Evolutionary conservation across 305 asterid species (phyloP).

Genomic region (Fraxinus latifolia): DNA sequence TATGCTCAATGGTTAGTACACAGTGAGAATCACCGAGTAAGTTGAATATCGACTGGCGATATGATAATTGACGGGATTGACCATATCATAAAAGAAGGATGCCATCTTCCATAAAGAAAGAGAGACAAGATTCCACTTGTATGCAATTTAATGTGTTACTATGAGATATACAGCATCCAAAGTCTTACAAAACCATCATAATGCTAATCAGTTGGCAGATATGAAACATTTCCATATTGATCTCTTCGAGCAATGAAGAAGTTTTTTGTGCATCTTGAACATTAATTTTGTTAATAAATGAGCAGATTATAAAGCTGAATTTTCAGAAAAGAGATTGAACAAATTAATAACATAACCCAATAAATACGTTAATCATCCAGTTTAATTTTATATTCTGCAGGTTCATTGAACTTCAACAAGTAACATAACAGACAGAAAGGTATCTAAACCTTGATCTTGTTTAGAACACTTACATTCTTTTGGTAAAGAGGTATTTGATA

Average conservation of each 20-base stretch:
- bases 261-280: constrained; percentile 53
- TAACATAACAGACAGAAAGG: neutral
- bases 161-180: constrained; percentile 29
- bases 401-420: neutral
- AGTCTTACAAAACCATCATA: constrained; percentile 27
- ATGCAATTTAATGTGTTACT: constrained; percentile 24
- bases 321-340: neutral
- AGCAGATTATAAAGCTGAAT: neutral
- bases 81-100: neutral
- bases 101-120: neutral
- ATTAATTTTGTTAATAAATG: constrained; percentile 13
- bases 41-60: neutral
- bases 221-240: constrained; percentile 32
- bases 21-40: neutral
- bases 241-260: constrained; percentile 26
- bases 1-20: neutral
- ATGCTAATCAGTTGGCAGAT: constrained; percentile 40
- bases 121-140: constrained; percentile 26
- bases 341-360: neutral
- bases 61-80: neutral
- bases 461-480: neutral
- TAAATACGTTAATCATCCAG: neutral
- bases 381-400: neutral
- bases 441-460: neutral
- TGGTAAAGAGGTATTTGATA: neutral